phyloP scores from a whole-genome alignment of 352 stramenopile genomes.

The Globisporangium solare region DNA sequence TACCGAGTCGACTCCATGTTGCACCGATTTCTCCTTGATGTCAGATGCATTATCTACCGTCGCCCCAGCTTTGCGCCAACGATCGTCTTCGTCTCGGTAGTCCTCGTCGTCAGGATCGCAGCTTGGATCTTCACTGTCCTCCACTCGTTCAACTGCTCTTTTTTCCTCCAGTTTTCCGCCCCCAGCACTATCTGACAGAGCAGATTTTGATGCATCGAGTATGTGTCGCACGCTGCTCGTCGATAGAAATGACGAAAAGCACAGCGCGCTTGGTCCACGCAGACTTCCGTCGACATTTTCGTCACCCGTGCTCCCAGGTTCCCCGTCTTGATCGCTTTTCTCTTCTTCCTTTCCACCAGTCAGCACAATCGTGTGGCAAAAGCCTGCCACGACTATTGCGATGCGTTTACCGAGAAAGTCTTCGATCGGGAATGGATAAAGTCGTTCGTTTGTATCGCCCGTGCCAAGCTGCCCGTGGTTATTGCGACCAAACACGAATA shows the following conservation, averaged over 20 bases:
- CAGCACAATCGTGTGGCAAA: slow-evolving; percentile 92
- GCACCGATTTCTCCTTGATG: too few relatives aligned
- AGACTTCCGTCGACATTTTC: neutral
- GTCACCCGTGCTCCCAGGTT: slow-evolving; percentile 1
- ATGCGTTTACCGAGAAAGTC: slow-evolving; percentile 89
- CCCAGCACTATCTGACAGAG: too few relatives aligned
- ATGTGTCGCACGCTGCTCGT: slow-evolving; percentile 7
- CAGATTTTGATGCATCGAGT: neutral
- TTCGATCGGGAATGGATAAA: slow-evolving; percentile 85
- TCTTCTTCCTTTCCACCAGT: slow-evolving; percentile 73
- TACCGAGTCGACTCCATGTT: slow-evolving; percentile 20
- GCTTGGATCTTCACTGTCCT: slow-evolving; percentile 7
- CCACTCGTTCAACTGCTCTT: neutral
- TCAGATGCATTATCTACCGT: too few relatives aligned
- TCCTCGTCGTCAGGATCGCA: slow-evolving; percentile 32
- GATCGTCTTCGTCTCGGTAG: slow-evolving; percentile 40
- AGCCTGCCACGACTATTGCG: slow-evolving; percentile 85
- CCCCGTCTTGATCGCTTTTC: slow-evolving; percentile 15
- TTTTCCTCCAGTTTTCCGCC: neutral
- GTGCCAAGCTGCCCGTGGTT: slow-evolving; percentile 93
- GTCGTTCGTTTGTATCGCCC: slow-evolving; percentile 83
- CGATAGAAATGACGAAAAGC: slow-evolving; percentile 8
- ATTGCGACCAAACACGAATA: slow-evolving; percentile 93
- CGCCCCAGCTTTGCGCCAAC: neutral
- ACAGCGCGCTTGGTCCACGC: neutral